Evolutionary conservation across 1,284 basidiomycete species (phyloP).

Genomic region (Anthracocystis setariae): DNA sequence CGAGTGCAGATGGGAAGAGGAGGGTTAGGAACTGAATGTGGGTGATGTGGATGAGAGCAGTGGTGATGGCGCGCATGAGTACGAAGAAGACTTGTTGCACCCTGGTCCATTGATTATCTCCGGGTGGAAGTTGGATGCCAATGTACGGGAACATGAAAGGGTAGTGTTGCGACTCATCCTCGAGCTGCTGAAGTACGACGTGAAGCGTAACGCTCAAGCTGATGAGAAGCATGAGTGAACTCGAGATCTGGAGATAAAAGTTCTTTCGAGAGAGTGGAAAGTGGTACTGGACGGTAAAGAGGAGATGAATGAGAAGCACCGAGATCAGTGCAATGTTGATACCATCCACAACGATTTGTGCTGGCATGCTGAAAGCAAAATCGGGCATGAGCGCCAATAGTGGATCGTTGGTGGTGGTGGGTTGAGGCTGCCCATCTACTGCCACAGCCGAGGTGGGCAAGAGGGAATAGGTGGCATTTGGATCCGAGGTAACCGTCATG

Average conservation of each 20-base stretch:
- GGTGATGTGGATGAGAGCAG: slow-evolving; percentile 86
- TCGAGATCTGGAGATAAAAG: slow-evolving; percentile 85
- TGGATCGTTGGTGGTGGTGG: slow-evolving; percentile 42
- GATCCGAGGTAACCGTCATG: background rate
- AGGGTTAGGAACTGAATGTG: slow-evolving; percentile 98
- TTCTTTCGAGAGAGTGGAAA: slow-evolving; percentile 91
- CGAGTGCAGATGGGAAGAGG: slow-evolving; percentile 91
- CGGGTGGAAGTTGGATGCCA: slow-evolving; percentile 77
- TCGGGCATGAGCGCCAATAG: slow-evolving; percentile 59
- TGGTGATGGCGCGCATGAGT: slow-evolving; percentile 85
- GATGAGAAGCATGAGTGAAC: slow-evolving; percentile 79
- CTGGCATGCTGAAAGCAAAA: slow-evolving; percentile 82
- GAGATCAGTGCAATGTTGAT: slow-evolving; percentile 85
- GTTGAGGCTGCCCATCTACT: slow-evolving; percentile 52
- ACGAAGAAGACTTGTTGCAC: slow-evolving; percentile 83
- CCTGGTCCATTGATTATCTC: slow-evolving; percentile 76
- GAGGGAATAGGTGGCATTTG: slow-evolving; percentile 20
- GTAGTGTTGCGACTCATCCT: slow-evolving; percentile 78
- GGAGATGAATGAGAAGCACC: slow-evolving; percentile 88
- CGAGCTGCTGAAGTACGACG: slow-evolving; percentile 76
- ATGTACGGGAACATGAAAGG: slow-evolving; percentile 95
- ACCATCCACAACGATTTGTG: slow-evolving; percentile 88
- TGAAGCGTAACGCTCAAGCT: slow-evolving; percentile 60
- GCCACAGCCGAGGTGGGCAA: slow-evolving; percentile 39
- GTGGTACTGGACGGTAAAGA: slow-evolving; percentile 96